Percentiles rank a stretch among this genome's conserved stretches.
Conservation (phyloP, 495 filamentous ascomycete species). For the Talaromyces thailandensis region DNA sequence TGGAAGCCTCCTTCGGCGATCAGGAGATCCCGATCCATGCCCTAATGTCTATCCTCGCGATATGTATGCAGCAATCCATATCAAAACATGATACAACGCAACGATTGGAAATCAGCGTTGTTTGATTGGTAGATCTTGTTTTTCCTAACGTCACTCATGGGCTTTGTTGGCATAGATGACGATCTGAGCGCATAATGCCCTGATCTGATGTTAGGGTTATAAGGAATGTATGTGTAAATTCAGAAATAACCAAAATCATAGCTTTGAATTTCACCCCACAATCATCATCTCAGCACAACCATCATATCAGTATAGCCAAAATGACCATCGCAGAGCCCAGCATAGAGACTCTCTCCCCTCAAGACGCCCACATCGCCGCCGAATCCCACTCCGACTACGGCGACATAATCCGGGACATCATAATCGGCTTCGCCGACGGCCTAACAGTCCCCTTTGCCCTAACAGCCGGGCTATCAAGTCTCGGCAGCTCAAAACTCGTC, state of each 20-base stretch:
- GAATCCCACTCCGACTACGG: not conserved
- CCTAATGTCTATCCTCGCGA: not conserved
- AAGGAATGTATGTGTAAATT: too few species aligned
- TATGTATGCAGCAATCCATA: not conserved
- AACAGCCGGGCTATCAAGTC: conserved; percentile 49
- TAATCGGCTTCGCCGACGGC: conserved; percentile 54
- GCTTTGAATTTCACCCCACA: too few species aligned
- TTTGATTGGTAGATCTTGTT: not conserved
- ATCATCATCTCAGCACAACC: too few species aligned
- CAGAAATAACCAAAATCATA: too few species aligned
- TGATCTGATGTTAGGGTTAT: not conserved
- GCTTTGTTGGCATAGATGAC: not conserved
- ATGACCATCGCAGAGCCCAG: too few species aligned
- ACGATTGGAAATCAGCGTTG: not conserved
- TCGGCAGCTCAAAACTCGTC: conserved; percentile 54
- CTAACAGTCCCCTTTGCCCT: conserved; percentile 59
- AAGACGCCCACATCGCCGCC: conserved; percentile 1
- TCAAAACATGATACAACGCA: not conserved
- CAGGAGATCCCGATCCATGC: not conserved
- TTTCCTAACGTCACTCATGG: not conserved
- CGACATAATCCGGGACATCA: conserved; percentile 24
- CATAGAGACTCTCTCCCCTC: not conserved
- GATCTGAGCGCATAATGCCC: not conserved
- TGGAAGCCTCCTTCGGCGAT: not conserved
- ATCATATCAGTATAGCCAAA: too few species aligned